These are phyloP conservation scores for Bertia moriformis DNA, from an alignment of 2,329 filamentous ascomycete species.

Conservation along the genomic window DNA sequence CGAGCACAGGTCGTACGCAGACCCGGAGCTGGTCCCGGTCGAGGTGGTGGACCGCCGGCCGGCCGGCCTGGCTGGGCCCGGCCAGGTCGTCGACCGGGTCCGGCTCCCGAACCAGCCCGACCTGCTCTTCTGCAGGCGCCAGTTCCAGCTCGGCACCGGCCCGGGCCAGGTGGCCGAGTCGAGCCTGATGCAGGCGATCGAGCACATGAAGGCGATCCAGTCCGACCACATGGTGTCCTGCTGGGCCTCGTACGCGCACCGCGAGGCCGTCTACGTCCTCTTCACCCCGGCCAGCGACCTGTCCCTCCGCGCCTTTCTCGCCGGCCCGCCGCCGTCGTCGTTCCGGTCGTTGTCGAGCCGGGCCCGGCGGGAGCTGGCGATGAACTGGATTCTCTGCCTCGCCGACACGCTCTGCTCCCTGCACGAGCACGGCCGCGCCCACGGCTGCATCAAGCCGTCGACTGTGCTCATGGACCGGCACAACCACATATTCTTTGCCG, in stretches of 20 bases:
- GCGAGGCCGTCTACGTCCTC: constrained; percentile 48
- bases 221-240: constrained; percentile 59
- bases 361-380: constrained; percentile 40
- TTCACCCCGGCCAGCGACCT: constrained; percentile 54
- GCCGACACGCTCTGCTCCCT: constrained; percentile 53
- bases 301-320: constrained; percentile 52
- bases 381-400: constrained; percentile 66
- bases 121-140: constrained; percentile 38
- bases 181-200: constrained; percentile 47
- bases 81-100: constrained; percentile 37
- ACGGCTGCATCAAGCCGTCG: constrained; percentile 57
- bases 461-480: constrained; percentile 52
- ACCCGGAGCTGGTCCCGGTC: constrained; percentile 55
- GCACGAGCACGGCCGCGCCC: constrained; percentile 47
- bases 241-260: constrained; percentile 56
- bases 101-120: constrained; percentile 47
- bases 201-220: constrained; percentile 38
- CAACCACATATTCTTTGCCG: constrained; percentile 54
- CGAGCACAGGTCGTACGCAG: constrained; percentile 46
- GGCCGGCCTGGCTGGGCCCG: constrained; percentile 20
- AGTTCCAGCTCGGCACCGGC: constrained; percentile 33
- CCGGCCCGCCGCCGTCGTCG: constrained; percentile 42
- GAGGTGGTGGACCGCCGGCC: constrained; percentile 51
- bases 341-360: constrained; percentile 48
- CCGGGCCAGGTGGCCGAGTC: constrained; percentile 28